phyloP scores from a whole-genome alignment of 73 alveolate species.

The Paramecium sonneborni region DNA sequence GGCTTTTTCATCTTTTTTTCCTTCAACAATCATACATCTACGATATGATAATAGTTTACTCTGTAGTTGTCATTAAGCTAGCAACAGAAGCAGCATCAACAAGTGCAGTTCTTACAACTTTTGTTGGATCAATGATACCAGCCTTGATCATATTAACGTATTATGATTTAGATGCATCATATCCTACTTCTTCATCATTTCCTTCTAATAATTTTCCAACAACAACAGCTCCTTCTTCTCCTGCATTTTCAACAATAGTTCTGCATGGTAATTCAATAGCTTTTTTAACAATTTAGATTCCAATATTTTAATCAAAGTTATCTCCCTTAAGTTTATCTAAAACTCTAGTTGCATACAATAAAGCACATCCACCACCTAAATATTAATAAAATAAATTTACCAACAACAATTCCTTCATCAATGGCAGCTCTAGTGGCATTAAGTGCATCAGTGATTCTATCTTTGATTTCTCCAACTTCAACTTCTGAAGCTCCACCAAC shows the following conservation, averaged over 20 bases:
- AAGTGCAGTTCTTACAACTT: constrained; percentile 96
- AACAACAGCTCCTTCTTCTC: constrained; percentile 87
- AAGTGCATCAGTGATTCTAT: constrained; percentile 97
- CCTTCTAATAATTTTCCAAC: constrained; percentile 79
- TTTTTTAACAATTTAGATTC: constrained; percentile 83
- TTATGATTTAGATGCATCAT: constrained; percentile 84
- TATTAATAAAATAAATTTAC: background rate
- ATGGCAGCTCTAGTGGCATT: constrained; percentile 98
- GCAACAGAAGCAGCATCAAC: constrained; percentile 97
- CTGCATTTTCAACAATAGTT: constrained; percentile 91
- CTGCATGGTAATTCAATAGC: constrained; percentile 91
- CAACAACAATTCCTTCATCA: constrained; percentile 97
- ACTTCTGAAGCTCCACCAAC: constrained; percentile 98
- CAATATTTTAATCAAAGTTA: constrained; percentile 90
- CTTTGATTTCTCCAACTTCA: constrained; percentile 96
- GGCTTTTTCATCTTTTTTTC: constrained; percentile 71
- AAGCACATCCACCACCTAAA: constrained; percentile 82
- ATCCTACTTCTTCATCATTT: constrained; percentile 75
- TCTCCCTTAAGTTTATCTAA: constrained; percentile 85
- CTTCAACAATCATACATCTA: constrained; percentile 73
- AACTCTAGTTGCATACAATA: constrained; percentile 86
- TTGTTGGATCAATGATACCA: constrained; percentile 98
- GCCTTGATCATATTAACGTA: constrained; percentile 79
- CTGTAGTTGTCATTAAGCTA: constrained; percentile 94
- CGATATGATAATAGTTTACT: constrained; percentile 75